Conservation (phyloP, 2,329 filamentous ascomycete genomes). For the Sporothrix dimorphospora region DNA sequence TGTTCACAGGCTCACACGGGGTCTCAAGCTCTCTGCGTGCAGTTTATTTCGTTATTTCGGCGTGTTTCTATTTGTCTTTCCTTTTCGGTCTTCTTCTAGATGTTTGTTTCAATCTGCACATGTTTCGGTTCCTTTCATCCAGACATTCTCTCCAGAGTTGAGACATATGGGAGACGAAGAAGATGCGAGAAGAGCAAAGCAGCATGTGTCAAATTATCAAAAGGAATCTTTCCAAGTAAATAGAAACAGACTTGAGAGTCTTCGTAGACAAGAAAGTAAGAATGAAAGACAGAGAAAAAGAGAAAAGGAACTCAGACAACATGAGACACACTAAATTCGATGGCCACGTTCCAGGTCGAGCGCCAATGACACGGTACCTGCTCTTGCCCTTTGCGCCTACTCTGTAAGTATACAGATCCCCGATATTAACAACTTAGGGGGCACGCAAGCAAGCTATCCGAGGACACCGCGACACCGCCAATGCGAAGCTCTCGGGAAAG, state of each 20-base stretch:
- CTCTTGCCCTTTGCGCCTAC: background rate
- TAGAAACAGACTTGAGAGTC: background rate
- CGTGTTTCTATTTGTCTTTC: background rate
- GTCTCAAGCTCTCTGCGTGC: background rate
- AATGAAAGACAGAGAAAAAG: background rate
- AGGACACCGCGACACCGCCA: no score
- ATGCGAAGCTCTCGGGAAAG: background rate
- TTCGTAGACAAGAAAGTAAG: background rate
- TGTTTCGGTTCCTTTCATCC: background rate
- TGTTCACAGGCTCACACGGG: background rate
- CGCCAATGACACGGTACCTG: background rate
- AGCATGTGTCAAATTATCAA: no score
- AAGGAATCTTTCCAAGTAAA: no score
- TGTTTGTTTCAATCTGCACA: background rate
- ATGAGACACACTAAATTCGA: no score
- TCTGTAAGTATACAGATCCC: background rate
- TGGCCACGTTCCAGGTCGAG: no score
- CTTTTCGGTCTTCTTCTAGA: background rate
- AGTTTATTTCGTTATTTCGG: background rate
- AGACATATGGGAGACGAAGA: background rate
- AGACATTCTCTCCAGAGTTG: background rate
- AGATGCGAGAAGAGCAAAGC: background rate
- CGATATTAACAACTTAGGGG: background rate
- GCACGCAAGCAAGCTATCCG: background rate
- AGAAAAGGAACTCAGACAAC: background rate